Evolutionary conservation across 2,329 filamentous ascomycete species (phyloP), one percentile per base, ranked within the genome.

Genomic region (Penicillium sp.): DNA sequence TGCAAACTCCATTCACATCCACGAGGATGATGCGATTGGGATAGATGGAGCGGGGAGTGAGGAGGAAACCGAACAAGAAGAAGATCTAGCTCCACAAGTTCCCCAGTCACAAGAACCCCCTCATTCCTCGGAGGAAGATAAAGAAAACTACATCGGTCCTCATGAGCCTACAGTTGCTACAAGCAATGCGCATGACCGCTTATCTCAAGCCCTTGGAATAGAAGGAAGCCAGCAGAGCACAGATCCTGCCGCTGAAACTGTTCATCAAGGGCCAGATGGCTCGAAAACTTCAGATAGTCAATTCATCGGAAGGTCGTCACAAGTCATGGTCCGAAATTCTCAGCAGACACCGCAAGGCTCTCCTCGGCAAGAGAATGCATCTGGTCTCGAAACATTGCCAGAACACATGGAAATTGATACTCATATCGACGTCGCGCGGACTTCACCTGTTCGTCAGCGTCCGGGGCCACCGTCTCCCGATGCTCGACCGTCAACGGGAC

Each of bases 51-150:
- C 18, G 58, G n/a, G 54, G 19, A 75, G 72, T 21, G 73, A 79
- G 61, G 76, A 75, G 52, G 77, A 80, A 60, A 80, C 78, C 0
- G 78, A 79, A 52, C 73, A 77, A 51, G 77, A 79, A 54, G 77
- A 78, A 37, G 69, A 75, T 33, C n/a, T 50, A 9, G 59, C 55
- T 14, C 59, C 65, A 23, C 64, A 67, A 36, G 59, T 68, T 0
- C 62, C 60, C 10, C 64, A 62, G 40, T 69, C 68, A 37, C 71
- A 71, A 44, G 63, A 68, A 5, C 46, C 52, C 18, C 60, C 55
- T 19, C 60, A 67, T 39, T 61, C 65, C 13, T 65, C 72, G 42
- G 77, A 78, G 34, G 78, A 79, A 53, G 73, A 80, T 55, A 80
- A 80, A 59, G 78, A 80, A 59, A 80, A 80, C 46, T 70, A 72